Evolutionary conservation across 192 early-diverging fungal species (phyloP), one percentile per base, ranked within the genome.

Genomic region (Backusella luteola): DNA sequence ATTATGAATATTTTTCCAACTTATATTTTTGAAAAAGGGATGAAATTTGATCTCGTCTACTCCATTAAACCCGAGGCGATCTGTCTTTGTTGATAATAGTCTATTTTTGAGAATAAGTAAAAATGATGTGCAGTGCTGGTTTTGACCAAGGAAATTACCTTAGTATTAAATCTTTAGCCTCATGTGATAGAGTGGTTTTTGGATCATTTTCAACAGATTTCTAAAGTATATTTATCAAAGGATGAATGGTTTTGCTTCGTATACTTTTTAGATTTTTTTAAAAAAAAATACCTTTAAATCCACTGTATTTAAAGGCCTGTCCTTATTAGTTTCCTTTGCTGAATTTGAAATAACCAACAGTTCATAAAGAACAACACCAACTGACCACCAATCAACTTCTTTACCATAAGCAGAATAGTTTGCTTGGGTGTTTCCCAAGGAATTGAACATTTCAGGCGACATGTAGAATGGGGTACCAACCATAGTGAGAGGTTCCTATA

Each of bases 391-490:
- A 85, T 98, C 96, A 23, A 94, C 92, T 21, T 93, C 89, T 19
- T 83, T 78, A 39, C 95, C 93, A 70, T 95, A 96, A 1, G 80
- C 80, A 11, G 84, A 76, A 38, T 93, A 92, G 72, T 94, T 93
- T 3, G 77, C 76, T 38, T 80, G 84, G 66, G 90, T 89, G 6
- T 90, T 93, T 79, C 95, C 94, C 42, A 90, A 89, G 4, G 96
- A 93, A 35, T 92, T 88, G n/a, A 96, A 88, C 29, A 96, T 92
- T 78, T 97, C 96, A n/a, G 97, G 97, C 19, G 96, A 95, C 78
- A 97, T 96, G 83, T 98, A 98, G 73, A 97, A 95, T 77, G 89
- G 90, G 0, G 93, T 94, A 38, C 93, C 92, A 0, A 71, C 70
- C 70, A 71, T 46, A 46, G 29, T 49, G 14, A 71, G 39, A 32